phyloP scores from a whole-genome alignment of 2,329 filamentous ascomycete species.

The Sporothrix pallida region DNA sequence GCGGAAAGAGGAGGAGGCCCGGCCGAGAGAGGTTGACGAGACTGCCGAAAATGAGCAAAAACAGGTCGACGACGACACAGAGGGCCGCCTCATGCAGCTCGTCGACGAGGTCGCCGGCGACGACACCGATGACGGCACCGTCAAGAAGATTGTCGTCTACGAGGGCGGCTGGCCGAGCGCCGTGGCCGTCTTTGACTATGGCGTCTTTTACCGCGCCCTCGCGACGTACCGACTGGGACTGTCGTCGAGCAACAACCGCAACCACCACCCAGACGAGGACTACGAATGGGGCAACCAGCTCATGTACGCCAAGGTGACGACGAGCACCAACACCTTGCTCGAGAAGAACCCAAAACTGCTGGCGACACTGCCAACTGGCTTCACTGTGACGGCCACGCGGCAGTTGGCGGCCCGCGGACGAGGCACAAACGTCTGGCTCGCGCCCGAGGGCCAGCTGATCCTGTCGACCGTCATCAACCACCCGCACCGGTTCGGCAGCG shows the following conservation, averaged over 20 bases:
- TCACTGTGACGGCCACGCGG: conserved; percentile 83
- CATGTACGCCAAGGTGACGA: conserved; percentile 89
- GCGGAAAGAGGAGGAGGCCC: conserved; percentile 4
- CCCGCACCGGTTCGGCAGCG: conserved; percentile 63
- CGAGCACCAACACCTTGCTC: conserved; percentile 89
- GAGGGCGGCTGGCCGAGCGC: conserved; percentile 70
- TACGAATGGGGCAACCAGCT: conserved; percentile 74
- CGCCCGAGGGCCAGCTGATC: conserved; percentile 82
- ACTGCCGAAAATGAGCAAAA: not conserved
- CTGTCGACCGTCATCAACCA: conserved; percentile 91
- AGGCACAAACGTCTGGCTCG: conserved; percentile 93
- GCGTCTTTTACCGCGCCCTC: conserved; percentile 76
- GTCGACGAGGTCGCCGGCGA: conserved; percentile 33
- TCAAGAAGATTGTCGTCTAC: conserved; percentile 77
- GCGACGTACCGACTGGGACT: conserved; percentile 65
- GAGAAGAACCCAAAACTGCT: conserved; percentile 88
- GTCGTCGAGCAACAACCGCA: conserved; percentile 54
- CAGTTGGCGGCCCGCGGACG: conserved; percentile 88
- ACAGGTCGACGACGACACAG: conserved; percentile 11
- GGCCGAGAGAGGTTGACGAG: not conserved
- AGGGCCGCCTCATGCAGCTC: conserved; percentile 27
- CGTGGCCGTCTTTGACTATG: conserved; percentile 87
- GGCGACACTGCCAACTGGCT: conserved; percentile 78
- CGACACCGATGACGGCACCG: conserved; percentile 71
- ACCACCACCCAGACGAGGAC: conserved; percentile 25